These are phyloP conservation scores for Syzygium aromaticum DNA, from an alignment of 345 rosid species.

Conservation along the genomic window DNA sequence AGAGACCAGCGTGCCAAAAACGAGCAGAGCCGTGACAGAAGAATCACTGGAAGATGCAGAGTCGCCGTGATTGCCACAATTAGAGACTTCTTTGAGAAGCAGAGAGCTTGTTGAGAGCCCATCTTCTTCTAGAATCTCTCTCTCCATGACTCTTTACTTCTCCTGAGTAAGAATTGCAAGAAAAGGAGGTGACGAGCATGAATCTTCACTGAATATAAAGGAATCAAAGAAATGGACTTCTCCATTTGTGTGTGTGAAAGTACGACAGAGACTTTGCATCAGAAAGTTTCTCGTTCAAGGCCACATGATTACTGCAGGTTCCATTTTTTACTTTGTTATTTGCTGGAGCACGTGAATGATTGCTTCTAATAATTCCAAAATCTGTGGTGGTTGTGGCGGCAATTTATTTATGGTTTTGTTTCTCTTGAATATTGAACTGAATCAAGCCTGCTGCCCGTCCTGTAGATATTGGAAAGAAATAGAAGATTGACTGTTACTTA, in stretches of 20 bases:
- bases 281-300: not conserved
- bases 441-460: not conserved
- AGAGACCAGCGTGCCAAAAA: constrained; percentile 20
- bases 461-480: not conserved
- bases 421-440: not conserved
- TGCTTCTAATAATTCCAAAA: not conserved
- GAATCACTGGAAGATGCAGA: not conserved
- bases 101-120: not conserved
- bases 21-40: constrained; percentile 13
- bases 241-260: not conserved
- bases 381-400: not conserved
- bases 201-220: not conserved
- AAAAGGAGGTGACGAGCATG: not conserved
- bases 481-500: not conserved
- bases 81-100: not conserved
- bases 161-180: not conserved
- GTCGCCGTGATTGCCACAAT: not conserved
- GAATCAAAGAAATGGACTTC: not conserved
- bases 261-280: not conserved
- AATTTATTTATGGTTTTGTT: not conserved
- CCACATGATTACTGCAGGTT: not conserved
- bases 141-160: not conserved
- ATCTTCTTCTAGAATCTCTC: not conserved
- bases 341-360: not conserved
- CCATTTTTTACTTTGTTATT: not conserved